Percentiles rank a stretch among this genome's conserved stretches.
Evolutionary conservation across 169 alveolate species (phyloP).

Genomic region (Gregarina niphandrodes): DNA sequence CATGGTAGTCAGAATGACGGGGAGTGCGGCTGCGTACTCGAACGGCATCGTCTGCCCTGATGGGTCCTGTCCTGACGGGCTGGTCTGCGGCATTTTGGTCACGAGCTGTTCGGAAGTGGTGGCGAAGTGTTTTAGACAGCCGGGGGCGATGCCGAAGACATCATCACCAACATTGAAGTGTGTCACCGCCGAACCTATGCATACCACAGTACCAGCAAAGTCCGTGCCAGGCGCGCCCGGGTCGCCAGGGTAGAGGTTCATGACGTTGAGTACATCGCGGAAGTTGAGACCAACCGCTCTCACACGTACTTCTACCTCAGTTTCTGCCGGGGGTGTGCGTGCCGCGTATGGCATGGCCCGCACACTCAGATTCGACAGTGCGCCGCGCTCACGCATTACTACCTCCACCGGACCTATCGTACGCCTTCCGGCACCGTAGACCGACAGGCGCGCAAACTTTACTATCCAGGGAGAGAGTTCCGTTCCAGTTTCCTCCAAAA

Average conservation of each 20-base stretch:
- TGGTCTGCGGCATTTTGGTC: conserved; percentile 13
- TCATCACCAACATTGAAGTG: conserved; percentile 16
- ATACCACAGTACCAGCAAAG: conserved; percentile 28
- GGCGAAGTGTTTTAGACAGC: conserved; percentile 21
- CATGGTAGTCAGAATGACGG: conserved; percentile 15
- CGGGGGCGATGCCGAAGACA: conserved; percentile 33
- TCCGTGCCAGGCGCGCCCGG: conserved; percentile 46
- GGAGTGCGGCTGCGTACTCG: conserved; percentile 24
- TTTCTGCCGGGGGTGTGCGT: conserved; percentile 8
- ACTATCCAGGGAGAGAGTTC: too few relatives aligned
- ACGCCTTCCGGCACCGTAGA: too few relatives aligned
- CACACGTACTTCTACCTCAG: conserved; percentile 28
- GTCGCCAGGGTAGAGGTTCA: conserved; percentile 38
- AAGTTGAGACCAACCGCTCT: conserved; percentile 43
- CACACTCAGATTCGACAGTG: conserved; percentile 14
- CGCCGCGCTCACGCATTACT: conserved; percentile 15
- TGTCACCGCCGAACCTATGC: conserved; percentile 19
- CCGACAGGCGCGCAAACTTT: too few relatives aligned
- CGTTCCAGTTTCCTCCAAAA: too few relatives aligned
- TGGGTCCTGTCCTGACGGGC: too few relatives aligned
- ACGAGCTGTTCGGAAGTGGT: conserved; percentile 14
- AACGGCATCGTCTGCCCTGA: too few relatives aligned
- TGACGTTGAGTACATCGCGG: conserved; percentile 41
- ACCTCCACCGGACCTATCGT: conserved; percentile 14
- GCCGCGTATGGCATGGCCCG: conserved; percentile 13